Percentiles rank a stretch among this genome's conserved stretches.
Evolutionary conservation across 1,284 basidiomycete species (phyloP).

Genomic region (Sparassis latifolia): DNA sequence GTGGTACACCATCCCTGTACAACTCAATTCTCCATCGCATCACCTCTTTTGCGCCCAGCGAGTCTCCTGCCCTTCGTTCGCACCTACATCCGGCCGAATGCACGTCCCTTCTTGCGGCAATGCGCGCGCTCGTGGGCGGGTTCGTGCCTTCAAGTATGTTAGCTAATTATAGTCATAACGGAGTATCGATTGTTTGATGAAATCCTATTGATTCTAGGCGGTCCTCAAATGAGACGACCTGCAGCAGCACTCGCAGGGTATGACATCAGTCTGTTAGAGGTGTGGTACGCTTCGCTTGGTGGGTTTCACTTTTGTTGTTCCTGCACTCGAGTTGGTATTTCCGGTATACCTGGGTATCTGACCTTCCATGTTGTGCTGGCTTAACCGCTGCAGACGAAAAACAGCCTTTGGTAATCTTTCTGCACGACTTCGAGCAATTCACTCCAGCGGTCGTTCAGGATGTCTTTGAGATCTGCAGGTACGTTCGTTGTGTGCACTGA

Average conservation of each 20-base stretch:
- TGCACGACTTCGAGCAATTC: constrained; percentile 69
- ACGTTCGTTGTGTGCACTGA: not conserved
- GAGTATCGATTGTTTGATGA: no score
- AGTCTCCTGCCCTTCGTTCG: no score
- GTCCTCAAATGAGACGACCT: constrained; percentile 13
- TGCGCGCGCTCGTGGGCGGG: constrained; percentile 50
- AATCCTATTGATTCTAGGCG: constrained; percentile 13
- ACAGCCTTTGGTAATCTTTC: constrained; percentile 43
- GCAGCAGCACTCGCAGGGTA: constrained; percentile 47
- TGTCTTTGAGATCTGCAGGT: constrained; percentile 67
- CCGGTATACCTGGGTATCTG: not conserved
- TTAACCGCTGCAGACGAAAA: not conserved
- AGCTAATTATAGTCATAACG: no score
- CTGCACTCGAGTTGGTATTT: not conserved
- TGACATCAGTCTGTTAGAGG: constrained; percentile 50
- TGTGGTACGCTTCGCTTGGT: constrained; percentile 47
- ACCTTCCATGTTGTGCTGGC: not conserved
- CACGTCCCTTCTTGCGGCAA: constrained; percentile 41
- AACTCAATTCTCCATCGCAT: no score
- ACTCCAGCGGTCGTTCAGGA: constrained; percentile 55
- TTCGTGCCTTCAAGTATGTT: constrained; percentile 24
- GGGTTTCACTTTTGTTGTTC: constrained; percentile 28
- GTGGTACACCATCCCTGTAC: no score
- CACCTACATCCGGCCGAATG: constrained; percentile 51
- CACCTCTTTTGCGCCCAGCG: no score